Evolutionary conservation across 139 green algal species (phyloP), one percentile per base, ranked within the genome.

Genomic region (Chlorella ohadii): DNA sequence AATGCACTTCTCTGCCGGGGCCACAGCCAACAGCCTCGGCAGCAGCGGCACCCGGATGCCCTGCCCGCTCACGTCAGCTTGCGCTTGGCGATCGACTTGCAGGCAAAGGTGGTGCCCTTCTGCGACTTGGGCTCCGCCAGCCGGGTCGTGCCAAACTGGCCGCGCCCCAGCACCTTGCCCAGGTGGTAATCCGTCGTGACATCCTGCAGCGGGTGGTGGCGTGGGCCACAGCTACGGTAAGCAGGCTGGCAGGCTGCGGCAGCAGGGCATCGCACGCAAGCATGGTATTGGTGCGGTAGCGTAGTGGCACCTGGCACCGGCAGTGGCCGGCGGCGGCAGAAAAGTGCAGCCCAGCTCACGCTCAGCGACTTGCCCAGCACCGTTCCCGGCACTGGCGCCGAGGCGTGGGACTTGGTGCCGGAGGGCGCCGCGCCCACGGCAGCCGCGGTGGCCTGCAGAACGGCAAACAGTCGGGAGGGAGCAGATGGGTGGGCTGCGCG

Each of bases 51-150:
- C 15, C 27, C n/a, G 28, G 64, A 28, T 47, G 33, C 33, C 31
- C 15, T 72, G 65, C 65, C 33, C 33, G 41, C 77, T 44, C 41
- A 87, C 61, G 67, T 78, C 5, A 98, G 89, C 84, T 97, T 97
- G 22, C 92, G 89, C 81, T 98, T 98, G 72, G 86, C 88, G 66
- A 98, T 98, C 28, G 89, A 95, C 87, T 98, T 98, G 74, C 94
- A 94, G 5, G 95, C 95, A 34, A 93, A 85, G 11, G 79, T 75
- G 44, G 92, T 82, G 7, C 85, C 80, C 17, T 78, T 88, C 12
- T 59, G 51, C 4, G 72, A 75, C 71, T 91, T 91, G 12, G 86
- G 67, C 33, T 81, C 72, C 4, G 86, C 89, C 22, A 87, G 31
- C 36, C 92, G 89, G 25, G 93, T 93, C 13, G 88, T 93, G 27